Evolutionary conservation across 140 eudicot species (phyloP).

Genomic region (Flaveria floridana): DNA sequence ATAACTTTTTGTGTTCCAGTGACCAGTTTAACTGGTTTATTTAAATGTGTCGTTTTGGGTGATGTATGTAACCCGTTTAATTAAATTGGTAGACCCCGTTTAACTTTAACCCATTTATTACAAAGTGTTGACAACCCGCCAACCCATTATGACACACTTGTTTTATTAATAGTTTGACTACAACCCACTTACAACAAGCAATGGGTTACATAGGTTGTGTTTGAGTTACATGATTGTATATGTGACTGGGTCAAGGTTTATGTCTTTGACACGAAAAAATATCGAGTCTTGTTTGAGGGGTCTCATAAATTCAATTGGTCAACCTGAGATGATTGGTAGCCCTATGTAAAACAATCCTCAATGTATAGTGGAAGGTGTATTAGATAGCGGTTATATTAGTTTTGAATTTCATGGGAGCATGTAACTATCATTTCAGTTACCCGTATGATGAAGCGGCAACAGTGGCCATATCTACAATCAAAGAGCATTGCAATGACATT

Average conservation of each 20-base stretch:
- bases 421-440: conserved; percentile 51
- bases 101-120: not conserved
- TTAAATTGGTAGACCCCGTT: not conserved
- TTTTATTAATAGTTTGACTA: not conserved
- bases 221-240: not conserved
- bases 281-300: not conserved
- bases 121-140: not conserved
- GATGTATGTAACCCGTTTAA: no score
- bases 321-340: no score
- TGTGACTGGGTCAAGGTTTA: not conserved
- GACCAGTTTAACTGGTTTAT: not conserved
- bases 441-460: conserved; percentile 92
- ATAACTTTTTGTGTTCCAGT: not conserved
- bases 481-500: conserved; percentile 56
- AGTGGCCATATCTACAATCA: conserved; percentile 81
- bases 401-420: conserved; percentile 12
- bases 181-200: not conserved
- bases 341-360: not conserved
- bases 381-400: not conserved
- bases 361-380: not conserved
- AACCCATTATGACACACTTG: not conserved
- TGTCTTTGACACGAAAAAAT: not conserved
- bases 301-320: no score
- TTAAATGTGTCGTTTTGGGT: not conserved
- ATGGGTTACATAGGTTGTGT: not conserved